Conservation (phyloP, 148 eudicot species). For the Cornus controversa region DNA sequence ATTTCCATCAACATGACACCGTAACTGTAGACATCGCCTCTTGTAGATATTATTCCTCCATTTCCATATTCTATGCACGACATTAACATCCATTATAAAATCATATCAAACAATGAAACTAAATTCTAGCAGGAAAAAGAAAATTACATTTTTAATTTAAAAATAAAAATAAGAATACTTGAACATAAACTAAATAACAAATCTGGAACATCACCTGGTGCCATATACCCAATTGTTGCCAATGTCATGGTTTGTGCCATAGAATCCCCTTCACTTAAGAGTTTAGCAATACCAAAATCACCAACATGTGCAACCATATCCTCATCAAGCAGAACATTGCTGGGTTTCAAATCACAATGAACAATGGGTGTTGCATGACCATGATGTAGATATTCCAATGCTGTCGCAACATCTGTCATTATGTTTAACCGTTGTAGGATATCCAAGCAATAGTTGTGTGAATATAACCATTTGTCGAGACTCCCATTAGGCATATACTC, state of each 20-base stretch:
- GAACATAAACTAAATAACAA: neutral
- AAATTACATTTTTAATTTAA: no score
- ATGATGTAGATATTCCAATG: slow-evolving; percentile 26
- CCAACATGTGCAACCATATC: slow-evolving; percentile 27
- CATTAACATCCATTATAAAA: neutral
- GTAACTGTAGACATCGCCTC: slow-evolving; percentile 25
- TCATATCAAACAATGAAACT: neutral
- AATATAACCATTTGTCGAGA: slow-evolving; percentile 31
- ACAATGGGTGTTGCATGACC: slow-evolving; percentile 20
- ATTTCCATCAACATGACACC: slow-evolving; percentile 23
- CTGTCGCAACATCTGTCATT: slow-evolving; percentile 22
- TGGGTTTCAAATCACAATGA: slow-evolving; percentile 34
- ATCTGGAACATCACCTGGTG: slow-evolving; percentile 22
- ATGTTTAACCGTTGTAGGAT: slow-evolving; percentile 16
- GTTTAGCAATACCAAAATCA: slow-evolving; percentile 28
- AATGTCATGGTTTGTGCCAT: slow-evolving; percentile 20
- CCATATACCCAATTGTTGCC: slow-evolving; percentile 33
- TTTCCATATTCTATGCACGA: slow-evolving; percentile 22
- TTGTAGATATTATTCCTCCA: slow-evolving; percentile 19
- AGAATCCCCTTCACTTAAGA: slow-evolving; percentile 20
- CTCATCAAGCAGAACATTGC: slow-evolving; percentile 27
- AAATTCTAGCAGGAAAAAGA: neutral
- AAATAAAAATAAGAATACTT: no score
- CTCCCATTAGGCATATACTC: slow-evolving; percentile 38
- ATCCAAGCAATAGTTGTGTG: slow-evolving; percentile 17